Conservation (phyloP, 768 basidiomycete species). For the Trametes elegans region DNA sequence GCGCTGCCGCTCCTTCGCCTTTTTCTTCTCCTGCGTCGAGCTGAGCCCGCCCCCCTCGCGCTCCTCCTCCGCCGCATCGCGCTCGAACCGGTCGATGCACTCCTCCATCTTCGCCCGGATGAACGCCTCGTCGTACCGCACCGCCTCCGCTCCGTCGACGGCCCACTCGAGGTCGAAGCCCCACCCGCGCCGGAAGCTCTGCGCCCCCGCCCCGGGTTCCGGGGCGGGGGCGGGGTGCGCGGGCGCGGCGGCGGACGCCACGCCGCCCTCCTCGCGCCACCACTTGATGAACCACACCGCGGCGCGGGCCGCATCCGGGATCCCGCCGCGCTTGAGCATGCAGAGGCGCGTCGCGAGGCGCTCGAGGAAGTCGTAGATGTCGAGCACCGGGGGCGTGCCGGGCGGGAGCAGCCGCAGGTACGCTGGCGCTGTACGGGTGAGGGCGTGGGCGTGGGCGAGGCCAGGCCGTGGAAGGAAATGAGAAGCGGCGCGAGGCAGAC, state of each 20-base stretch:
- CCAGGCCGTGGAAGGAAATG: constrained; percentile 5
- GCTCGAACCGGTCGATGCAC: constrained; percentile 59
- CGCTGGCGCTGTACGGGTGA: constrained; percentile 55
- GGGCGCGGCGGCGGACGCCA: constrained; percentile 37
- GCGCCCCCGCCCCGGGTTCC: neutral
- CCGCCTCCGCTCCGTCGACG: constrained; percentile 16
- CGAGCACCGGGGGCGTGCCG: constrained; percentile 53
- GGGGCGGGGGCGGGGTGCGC: constrained; percentile 10
- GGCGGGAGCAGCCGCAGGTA: constrained; percentile 64
- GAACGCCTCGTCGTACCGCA: constrained; percentile 27
- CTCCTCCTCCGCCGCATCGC: constrained; percentile 46
- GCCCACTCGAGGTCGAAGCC: constrained; percentile 73
- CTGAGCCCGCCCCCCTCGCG: constrained; percentile 58
- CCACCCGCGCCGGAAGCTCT: constrained; percentile 58
- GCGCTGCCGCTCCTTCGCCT: constrained; percentile 39
- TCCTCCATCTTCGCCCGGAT: constrained; percentile 69
- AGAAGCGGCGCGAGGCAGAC: neutral
- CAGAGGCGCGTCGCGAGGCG: constrained; percentile 71
- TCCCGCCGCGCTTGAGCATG: constrained; percentile 79
- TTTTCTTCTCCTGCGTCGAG: constrained; percentile 70
- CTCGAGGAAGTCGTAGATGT: constrained; percentile 65
- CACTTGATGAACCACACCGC: constrained; percentile 81
- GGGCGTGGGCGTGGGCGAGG: no score
- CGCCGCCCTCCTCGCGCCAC: constrained; percentile 79
- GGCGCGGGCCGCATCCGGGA: constrained; percentile 67